Conservation (phyloP, 2,329 filamentous ascomycete genomes). For the Scytalidium sp. region DNA sequence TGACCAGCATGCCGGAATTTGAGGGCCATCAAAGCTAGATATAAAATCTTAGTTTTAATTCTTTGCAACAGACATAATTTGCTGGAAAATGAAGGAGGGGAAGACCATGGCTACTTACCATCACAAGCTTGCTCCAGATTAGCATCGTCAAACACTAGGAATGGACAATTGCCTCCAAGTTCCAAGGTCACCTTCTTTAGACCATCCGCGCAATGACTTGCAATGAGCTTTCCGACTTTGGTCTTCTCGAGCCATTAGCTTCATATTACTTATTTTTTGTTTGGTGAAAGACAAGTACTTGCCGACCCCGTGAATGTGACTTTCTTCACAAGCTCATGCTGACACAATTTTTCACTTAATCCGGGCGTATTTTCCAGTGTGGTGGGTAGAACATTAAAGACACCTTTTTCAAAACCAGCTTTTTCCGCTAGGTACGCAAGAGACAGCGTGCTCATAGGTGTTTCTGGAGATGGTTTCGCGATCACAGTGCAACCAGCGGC, state of each 20-base stretch:
- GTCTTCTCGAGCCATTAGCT: no score
- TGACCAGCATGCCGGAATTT: slow-evolving; percentile 57
- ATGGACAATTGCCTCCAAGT: slow-evolving; percentile 60
- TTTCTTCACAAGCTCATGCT: slow-evolving; percentile 54
- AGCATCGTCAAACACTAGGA: slow-evolving; percentile 60
- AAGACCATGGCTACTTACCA: slow-evolving; percentile 32
- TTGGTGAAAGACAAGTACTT: not conserved
- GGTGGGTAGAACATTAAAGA: slow-evolving; percentile 56
- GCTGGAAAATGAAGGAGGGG: slow-evolving; percentile 29
- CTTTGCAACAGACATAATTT: not conserved
- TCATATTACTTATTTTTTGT: not conserved
- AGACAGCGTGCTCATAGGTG: slow-evolving; percentile 49
- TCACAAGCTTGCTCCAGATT: slow-evolving; percentile 50
- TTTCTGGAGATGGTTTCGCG: slow-evolving; percentile 65
- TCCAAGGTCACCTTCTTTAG: slow-evolving; percentile 61
- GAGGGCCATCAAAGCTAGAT: slow-evolving; percentile 34
- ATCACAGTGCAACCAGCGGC: slow-evolving; percentile 72
- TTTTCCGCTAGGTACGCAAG: slow-evolving; percentile 46
- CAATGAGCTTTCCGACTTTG: slow-evolving; percentile 56
- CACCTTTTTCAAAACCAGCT: slow-evolving; percentile 53
- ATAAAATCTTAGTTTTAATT: no score
- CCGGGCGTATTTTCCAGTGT: slow-evolving; percentile 48
- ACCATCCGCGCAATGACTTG: slow-evolving; percentile 51
- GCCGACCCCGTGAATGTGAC: slow-evolving; percentile 52
- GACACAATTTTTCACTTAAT: slow-evolving; percentile 47